A percentile compares a stretch with the other conserved stretches of the same genome.
Conservation (phyloP, 345 rosid genomes). For the Eucalyptus virginea region DNA sequence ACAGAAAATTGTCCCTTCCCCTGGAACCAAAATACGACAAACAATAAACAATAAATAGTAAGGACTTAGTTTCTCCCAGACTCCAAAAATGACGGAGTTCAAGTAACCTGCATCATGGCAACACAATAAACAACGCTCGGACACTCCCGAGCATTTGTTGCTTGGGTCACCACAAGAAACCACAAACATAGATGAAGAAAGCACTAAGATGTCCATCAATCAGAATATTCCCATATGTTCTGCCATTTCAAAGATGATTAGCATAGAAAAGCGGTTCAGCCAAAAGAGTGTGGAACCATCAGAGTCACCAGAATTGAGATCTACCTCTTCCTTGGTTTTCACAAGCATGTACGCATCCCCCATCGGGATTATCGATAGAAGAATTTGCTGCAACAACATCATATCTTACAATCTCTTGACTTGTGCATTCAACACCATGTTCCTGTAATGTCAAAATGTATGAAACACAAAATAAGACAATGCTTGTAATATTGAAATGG, state of each 20-base stretch:
- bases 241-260: not conserved
- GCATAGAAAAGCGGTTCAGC: not conserved
- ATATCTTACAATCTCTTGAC: not conserved
- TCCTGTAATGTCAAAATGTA: not conserved
- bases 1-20: not conserved
- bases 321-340: not conserved
- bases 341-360: not conserved
- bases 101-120: not conserved
- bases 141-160: not conserved
- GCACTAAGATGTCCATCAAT: not conserved
- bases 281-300: not conserved
- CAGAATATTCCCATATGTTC: not conserved
- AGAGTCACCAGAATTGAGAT: not conserved
- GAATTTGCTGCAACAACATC: not conserved
- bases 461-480: not conserved
- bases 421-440: not conserved
- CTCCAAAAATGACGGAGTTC: not conserved
- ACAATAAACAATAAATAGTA: not conserved
- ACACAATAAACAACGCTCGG: not conserved
- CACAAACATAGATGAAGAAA: not conserved
- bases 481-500: not conserved
- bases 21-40: not conserved
- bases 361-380: not conserved
- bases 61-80: not conserved
- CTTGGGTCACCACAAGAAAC: not conserved